These are phyloP conservation scores for Phytophthora hibernalis DNA, from an alignment of 352 stramenopile genomes.

Conservation along the genomic window DNA sequence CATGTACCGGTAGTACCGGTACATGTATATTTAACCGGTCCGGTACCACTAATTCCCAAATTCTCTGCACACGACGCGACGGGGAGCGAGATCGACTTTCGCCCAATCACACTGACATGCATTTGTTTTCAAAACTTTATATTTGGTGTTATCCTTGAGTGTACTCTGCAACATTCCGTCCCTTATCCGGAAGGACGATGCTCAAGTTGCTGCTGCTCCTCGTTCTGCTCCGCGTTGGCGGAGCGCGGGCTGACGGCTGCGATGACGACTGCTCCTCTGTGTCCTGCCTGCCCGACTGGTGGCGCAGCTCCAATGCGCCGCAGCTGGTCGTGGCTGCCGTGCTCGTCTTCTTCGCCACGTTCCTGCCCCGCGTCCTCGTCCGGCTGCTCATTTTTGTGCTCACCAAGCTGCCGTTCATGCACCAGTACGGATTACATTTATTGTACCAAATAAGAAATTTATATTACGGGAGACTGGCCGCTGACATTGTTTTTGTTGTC, in stretches of 20 bases:
- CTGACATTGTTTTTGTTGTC: constrained; percentile 1
- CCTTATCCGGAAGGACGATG: not conserved
- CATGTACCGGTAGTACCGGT: too few relatives aligned
- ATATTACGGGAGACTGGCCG: not conserved
- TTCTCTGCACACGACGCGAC: too few relatives aligned
- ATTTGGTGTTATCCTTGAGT: too few relatives aligned
- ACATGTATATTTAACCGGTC: too few relatives aligned
- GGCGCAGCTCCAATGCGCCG: constrained; percentile 43
- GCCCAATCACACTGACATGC: not conserved
- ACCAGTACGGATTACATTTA: constrained; percentile 52
- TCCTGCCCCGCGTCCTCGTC: constrained; percentile 85
- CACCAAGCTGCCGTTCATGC: constrained; percentile 86
- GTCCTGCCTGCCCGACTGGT: constrained; percentile 68
- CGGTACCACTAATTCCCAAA: too few relatives aligned
- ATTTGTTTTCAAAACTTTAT: too few relatives aligned
- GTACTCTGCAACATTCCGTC: too few relatives aligned
- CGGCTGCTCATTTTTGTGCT: constrained; percentile 88
- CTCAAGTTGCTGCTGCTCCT: constrained; percentile 20
- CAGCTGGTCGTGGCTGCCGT: constrained; percentile 68
- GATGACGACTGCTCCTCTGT: constrained; percentile 50
- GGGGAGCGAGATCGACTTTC: not conserved
- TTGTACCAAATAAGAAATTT: not conserved
- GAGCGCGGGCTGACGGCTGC: constrained; percentile 30
- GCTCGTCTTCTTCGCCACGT: constrained; percentile 89
- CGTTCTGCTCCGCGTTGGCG: constrained; percentile 14